Evolutionary conservation across 331 rosid genomes (phyloP), one percentile per base, ranked within the genome.

Genomic region (Quercus phellos): DNA sequence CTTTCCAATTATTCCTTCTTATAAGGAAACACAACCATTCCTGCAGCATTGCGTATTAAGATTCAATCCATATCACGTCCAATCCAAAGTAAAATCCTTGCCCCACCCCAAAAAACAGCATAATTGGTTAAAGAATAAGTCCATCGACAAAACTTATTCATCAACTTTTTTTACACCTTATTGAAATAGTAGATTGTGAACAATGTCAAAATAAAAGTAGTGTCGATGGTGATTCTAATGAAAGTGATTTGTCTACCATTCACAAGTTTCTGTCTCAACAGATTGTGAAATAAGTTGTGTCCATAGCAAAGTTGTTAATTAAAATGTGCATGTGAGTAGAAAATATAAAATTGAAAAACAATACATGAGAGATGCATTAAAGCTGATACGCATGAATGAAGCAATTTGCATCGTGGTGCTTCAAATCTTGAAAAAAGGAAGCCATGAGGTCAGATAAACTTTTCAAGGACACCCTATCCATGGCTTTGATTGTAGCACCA

Each of bases 391-490:
- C 66, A 10, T 58, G 66, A 22, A 58, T 0, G 30, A 58, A 4
- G 66, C 26, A 58, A 58, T 58, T 22, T 58, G 66, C 14, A 24
- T 58, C 30, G 14, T 22, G 66, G 32, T 24, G 66, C 66, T 58
- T 22, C 24, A 58, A 24, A 22, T 22, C 53, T 12, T 3, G 53
- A 58, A 12, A 24, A 11, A 58, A 58, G 66, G 32, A 30, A 63
- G 43, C 42, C 69, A 29, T 29, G 69, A 6, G 43, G 22, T 29
- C 53, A 59, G 35, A 81, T 26, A 43, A 13, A 18, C 22, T 53
- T 60, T 76, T 18, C 77, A 24, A 76, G 70, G 73, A 53, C 56
- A 42, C 58, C 35, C 58, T 18, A 19, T 76, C 77, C 7, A 70
- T 38, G 24, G 67, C 24, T 35, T 78, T 73, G 29, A 53, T 72